phyloP scores from a whole-genome alignment of 441 rosid species.

The Breynia disticha region DNA sequence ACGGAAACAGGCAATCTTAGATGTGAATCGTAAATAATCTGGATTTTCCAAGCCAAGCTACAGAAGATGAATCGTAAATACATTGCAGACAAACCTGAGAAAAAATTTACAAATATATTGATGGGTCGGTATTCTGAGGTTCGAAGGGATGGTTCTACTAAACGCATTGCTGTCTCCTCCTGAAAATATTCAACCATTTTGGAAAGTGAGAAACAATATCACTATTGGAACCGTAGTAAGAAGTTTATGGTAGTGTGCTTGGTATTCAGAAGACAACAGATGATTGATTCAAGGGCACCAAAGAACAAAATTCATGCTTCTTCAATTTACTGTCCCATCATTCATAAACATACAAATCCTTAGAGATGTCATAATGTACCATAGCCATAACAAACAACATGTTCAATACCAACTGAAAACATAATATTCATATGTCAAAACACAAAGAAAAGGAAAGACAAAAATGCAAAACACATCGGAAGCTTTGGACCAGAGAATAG shows the following conservation, averaged over 20 bases:
- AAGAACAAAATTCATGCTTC: no score
- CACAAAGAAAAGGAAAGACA: background rate
- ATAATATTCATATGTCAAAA: background rate
- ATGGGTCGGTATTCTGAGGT: slow-evolving; percentile 72
- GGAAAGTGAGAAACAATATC: background rate
- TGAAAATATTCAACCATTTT: slow-evolving; percentile 21
- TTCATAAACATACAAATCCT: background rate
- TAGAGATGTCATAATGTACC: background rate
- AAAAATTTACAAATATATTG: slow-evolving; percentile 66
- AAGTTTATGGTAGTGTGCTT: background rate
- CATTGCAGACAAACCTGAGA: slow-evolving; percentile 47
- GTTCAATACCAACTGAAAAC: no score
- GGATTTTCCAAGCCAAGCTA: no score
- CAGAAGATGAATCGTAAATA: no score
- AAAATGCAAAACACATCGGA: background rate
- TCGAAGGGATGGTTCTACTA: slow-evolving; percentile 50
- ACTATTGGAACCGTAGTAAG: background rate
- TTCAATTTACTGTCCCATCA: no score
- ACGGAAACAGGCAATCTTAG: no score
- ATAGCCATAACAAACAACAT: background rate
- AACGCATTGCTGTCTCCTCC: slow-evolving; percentile 79
- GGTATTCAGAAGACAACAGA: background rate
- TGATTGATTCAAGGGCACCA: no score
- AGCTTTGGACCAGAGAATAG: no score
- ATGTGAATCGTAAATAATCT: no score